A percentile compares a stretch with the other conserved stretches of the same genome.
Conservation (phyloP, 805 yeast species). For the Candida montana region DNA sequence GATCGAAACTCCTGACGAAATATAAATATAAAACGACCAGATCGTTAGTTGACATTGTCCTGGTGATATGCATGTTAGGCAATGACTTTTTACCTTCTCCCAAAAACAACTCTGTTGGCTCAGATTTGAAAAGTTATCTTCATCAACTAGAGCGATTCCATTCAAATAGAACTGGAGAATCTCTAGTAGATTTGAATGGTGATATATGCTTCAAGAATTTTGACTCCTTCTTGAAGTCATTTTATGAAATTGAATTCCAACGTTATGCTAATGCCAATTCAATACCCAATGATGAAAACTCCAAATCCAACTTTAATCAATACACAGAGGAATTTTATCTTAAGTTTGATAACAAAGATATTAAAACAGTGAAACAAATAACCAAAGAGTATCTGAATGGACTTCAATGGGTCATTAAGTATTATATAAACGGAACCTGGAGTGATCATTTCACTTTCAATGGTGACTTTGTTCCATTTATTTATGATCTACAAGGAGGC, state of each 20-base stretch:
- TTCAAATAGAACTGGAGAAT: not conserved
- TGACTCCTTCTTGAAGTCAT: constrained; percentile 25
- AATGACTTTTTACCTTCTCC: constrained; percentile 93
- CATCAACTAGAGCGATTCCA: not conserved
- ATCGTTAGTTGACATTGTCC: constrained; percentile 72
- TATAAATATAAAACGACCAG: constrained; percentile 30
- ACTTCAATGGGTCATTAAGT: constrained; percentile 87
- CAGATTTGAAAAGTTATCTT: constrained; percentile 38
- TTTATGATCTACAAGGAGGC: constrained; percentile 85
- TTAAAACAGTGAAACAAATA: constrained; percentile 40
- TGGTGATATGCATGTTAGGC: constrained; percentile 86
- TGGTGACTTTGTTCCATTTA: constrained; percentile 84
- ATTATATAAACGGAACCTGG: constrained; percentile 77
- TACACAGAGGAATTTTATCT: constrained; percentile 80
- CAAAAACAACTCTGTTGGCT: constrained; percentile 78
- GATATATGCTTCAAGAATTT: not conserved
- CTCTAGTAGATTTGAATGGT: not conserved
- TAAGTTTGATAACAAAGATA: constrained; percentile 52
- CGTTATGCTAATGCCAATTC: too few relatives aligned
- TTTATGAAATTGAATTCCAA: not conserved
- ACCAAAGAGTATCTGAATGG: constrained; percentile 81
- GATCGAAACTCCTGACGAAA: constrained; percentile 64
- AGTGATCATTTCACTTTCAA: constrained; percentile 87
- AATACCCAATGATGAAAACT: constrained; percentile 11
- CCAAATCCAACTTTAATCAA: constrained; percentile 50